phyloP scores from a whole-genome alignment of 140 eudicot genomes.

The Anethum foeniculum region DNA sequence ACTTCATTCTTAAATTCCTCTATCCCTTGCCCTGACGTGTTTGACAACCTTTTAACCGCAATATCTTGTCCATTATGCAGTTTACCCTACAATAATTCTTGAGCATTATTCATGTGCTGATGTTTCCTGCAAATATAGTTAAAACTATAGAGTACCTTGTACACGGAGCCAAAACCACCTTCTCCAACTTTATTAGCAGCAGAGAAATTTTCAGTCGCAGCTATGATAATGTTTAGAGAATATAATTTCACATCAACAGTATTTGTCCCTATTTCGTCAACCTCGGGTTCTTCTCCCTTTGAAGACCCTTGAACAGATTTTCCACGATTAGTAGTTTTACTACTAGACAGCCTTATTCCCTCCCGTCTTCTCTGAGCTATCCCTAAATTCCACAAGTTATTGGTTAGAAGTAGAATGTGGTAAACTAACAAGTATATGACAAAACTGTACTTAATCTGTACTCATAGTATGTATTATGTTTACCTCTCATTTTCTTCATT shows the following conservation, averaged over 20 bases:
- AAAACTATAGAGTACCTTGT: neutral
- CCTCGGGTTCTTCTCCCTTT: neutral
- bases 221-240: neutral
- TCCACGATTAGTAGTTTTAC: neutral
- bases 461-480: neutral
- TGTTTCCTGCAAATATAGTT: neutral
- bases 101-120: neutral
- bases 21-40: neutral
- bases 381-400: neutral
- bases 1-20: neutral
- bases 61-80: neutral
- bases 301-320: neutral
- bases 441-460: neutral
- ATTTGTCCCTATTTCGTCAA: neutral
- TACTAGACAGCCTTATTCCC: neutral
- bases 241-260: neutral
- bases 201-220: neutral
- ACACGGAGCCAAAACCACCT: constrained; percentile 18
- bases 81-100: neutral
- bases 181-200: constrained; percentile 10
- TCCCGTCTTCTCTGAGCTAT: neutral
- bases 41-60: neutral
- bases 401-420: neutral
- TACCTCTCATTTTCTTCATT: neutral
- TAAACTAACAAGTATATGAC: neutral